Evolutionary conservation across 345 rosid genomes (phyloP).

Genomic region (Rhizophora apiculata): DNA sequence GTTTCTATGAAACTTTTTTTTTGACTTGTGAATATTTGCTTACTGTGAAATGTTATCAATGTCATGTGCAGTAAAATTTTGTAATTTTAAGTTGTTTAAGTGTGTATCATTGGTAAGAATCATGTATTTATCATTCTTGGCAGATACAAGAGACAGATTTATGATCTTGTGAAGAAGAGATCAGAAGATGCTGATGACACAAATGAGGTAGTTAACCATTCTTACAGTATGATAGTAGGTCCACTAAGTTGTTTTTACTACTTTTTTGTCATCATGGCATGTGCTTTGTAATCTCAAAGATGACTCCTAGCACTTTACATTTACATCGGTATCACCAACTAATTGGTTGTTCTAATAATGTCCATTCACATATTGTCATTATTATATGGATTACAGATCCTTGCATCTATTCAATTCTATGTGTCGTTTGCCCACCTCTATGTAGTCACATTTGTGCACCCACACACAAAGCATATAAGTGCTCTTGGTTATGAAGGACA

Average conservation of each 20-base stretch:
- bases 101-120: background rate
- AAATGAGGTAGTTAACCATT: constrained; percentile 51
- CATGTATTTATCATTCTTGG: constrained; percentile 17
- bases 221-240: background rate
- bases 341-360: too few species aligned
- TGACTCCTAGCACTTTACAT: background rate
- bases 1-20: background rate
- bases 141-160: constrained; percentile 81
- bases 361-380: background rate
- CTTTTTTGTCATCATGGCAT: background rate
- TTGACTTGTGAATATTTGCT: background rate
- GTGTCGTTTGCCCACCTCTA: too few species aligned
- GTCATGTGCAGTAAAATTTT: background rate
- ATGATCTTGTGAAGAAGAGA: constrained; percentile 78
- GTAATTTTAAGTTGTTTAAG: background rate
- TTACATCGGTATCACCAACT: background rate
- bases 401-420: too few species aligned
- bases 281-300: background rate
- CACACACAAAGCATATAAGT: too few species aligned
- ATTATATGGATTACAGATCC: background rate
- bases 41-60: background rate
- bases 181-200: constrained; percentile 61
- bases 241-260: background rate
- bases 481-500: too few species aligned
- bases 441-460: too few species aligned